These are phyloP conservation scores for Ascochyta viciae-villosae DNA, from an alignment of 2,329 filamentous ascomycete species.

Conservation along the genomic window DNA sequence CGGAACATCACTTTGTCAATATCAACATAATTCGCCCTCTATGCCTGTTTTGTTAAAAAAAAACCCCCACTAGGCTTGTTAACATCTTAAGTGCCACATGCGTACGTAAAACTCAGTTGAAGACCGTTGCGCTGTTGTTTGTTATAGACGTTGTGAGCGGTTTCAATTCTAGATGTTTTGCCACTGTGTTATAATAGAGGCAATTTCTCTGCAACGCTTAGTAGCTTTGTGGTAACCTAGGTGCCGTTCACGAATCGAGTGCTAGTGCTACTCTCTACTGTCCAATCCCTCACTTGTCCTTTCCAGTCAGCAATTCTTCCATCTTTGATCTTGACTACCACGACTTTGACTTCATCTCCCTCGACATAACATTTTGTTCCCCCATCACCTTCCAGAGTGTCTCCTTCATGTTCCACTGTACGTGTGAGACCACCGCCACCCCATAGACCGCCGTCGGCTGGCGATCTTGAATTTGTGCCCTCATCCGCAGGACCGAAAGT, in stretches of 20 bases:
- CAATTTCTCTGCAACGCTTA: neutral
- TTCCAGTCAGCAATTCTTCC: constrained; percentile 95
- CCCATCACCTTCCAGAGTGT: constrained; percentile 19
- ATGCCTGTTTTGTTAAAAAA: neutral
- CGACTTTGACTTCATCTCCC: constrained; percentile 83
- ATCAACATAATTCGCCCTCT: neutral
- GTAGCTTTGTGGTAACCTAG: neutral
- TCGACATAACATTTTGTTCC: constrained; percentile 74
- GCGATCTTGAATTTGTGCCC: constrained; percentile 37
- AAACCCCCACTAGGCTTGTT: neutral
- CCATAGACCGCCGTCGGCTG: constrained; percentile 50
- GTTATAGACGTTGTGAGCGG: too few relatives aligned
- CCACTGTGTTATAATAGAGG: neutral
- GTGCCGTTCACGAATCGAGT: constrained; percentile 2
- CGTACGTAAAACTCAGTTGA: neutral
- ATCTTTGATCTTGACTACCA: constrained; percentile 82
- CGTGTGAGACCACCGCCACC: constrained; percentile 61
- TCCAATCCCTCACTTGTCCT: constrained; percentile 86
- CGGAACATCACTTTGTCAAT: neutral
- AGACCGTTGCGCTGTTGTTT: neutral
- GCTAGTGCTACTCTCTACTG: neutral
- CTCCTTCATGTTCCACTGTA: constrained; percentile 44
- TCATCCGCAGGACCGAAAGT: constrained; percentile 67
- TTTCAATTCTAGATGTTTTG: too few relatives aligned
- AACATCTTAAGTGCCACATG: neutral